A percentile compares a stretch with the other conserved stretches of the same genome.
These are phyloP conservation scores for Sporopachydermia quercuum DNA, from an alignment of 805 yeast genomes.

Conservation along the genomic window DNA sequence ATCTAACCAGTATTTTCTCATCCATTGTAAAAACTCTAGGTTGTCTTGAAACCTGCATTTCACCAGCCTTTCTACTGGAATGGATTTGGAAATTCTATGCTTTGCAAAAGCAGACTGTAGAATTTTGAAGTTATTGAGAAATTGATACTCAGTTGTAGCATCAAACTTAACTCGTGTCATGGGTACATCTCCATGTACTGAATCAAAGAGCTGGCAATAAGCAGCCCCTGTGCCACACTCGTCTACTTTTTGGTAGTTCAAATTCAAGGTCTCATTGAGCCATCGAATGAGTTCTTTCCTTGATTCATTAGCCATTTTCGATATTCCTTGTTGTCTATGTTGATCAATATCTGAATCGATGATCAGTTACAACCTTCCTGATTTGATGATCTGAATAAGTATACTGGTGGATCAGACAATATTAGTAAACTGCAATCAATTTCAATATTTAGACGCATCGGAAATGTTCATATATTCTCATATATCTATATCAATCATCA, in stretches of 20 bases:
- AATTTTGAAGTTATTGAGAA: slow-evolving; percentile 66
- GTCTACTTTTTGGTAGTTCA: slow-evolving; percentile 66
- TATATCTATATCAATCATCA: too few species aligned
- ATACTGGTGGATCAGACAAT: too few species aligned
- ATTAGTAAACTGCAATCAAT: too few species aligned
- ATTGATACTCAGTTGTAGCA: slow-evolving; percentile 60
- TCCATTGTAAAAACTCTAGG: slow-evolving; percentile 88
- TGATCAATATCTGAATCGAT: too few species aligned
- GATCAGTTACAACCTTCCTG: too few species aligned
- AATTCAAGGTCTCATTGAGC: slow-evolving; percentile 59
- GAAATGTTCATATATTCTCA: too few species aligned
- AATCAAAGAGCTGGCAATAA: slow-evolving; percentile 83
- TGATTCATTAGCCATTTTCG: slow-evolving; percentile 34
- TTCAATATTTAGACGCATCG: too few species aligned
- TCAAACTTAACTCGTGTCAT: slow-evolving; percentile 63
- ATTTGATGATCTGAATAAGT: too few species aligned
- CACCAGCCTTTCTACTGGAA: slow-evolving; percentile 69
- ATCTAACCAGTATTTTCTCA: slow-evolving; percentile 70
- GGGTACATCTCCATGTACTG: slow-evolving; percentile 71
- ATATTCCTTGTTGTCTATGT: too few species aligned
- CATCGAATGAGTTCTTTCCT: slow-evolving; percentile 73
- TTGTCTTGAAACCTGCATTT: slow-evolving; percentile 90
- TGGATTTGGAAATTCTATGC: slow-evolving; percentile 54
- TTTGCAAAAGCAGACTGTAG: slow-evolving; percentile 67
- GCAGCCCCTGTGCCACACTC: slow-evolving; percentile 95